Evolutionary conservation across 495 filamentous ascomycete genomes (phyloP).

Genomic region (Lentithecium fluviatile): DNA sequence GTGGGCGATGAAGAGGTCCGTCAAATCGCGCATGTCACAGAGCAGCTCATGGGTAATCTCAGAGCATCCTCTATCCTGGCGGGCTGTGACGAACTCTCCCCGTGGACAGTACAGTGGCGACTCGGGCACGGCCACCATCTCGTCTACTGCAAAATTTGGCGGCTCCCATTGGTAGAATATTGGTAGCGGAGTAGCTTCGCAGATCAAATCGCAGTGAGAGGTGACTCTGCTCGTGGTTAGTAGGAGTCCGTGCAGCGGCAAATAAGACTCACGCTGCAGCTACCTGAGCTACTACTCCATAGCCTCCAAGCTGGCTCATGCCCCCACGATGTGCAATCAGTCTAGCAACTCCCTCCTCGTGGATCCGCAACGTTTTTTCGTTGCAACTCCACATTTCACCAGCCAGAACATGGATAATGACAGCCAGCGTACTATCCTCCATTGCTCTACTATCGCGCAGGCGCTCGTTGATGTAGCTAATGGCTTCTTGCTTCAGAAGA

Average conservation of each 20-base stretch:
- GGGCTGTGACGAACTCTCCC: constrained; percentile 17
- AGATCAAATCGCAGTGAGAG: constrained; percentile 21
- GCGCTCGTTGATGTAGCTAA: constrained; percentile 28
- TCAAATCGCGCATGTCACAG: constrained; percentile 32
- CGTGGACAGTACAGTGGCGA: constrained; percentile 28
- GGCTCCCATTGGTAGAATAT: constrained; percentile 21
- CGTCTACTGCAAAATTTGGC: not conserved
- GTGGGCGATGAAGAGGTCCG: constrained; percentile 17
- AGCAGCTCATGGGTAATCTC: constrained; percentile 20
- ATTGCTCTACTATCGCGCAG: constrained; percentile 11
- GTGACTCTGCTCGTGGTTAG: not conserved
- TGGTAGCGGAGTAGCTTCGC: constrained; percentile 19
- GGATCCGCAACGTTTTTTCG: constrained; percentile 27
- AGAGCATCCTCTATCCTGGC: constrained; percentile 12
- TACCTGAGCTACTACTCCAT: constrained; percentile 19
- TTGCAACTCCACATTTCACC: constrained; percentile 31
- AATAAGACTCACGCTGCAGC: constrained; percentile 16
- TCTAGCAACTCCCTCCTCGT: constrained; percentile 26
- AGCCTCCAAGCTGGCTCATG: constrained; percentile 14
- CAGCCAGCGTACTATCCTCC: constrained; percentile 22
- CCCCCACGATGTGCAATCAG: constrained; percentile 29
- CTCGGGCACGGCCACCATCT: constrained; percentile 19
- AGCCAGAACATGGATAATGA: constrained; percentile 29
- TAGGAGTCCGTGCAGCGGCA: not conserved
- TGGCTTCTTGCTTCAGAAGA: constrained; percentile 26